Evolutionary conservation across 2,329 filamentous ascomycete genomes (phyloP).

Genomic region (Diaporthe vaccinii): DNA sequence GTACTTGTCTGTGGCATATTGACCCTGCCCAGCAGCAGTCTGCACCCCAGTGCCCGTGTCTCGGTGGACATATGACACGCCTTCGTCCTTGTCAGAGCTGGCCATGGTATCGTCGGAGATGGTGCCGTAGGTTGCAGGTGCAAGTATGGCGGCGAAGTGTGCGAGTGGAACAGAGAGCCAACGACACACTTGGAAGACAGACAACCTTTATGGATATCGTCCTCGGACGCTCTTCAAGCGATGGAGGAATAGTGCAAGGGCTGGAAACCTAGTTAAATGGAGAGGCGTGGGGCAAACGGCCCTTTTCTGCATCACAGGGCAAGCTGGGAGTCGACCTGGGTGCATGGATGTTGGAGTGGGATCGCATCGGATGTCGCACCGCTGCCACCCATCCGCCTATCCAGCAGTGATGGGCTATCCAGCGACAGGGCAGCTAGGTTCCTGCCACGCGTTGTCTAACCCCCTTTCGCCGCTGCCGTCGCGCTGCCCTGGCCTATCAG

Average conservation of each 20-base stretch:
- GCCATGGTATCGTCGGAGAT: constrained; percentile 9
- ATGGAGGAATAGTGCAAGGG: background rate
- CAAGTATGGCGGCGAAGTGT: background rate
- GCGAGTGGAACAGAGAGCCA: background rate
- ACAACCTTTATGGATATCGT: constrained; percentile 11
- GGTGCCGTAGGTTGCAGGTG: background rate
- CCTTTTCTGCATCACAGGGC: constrained; percentile 26
- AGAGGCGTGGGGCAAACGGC: constrained; percentile 28
- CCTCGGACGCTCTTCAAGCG: background rate
- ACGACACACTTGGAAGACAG: background rate
- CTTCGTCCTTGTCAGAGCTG: constrained; percentile 34
- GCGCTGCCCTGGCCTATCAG: constrained; percentile 9
- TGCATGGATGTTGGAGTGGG: constrained; percentile 1
- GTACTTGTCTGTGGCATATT: constrained; percentile 62
- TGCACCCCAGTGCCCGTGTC: constrained; percentile 35
- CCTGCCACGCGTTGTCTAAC: constrained; percentile 24
- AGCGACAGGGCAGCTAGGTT: constrained; percentile 12
- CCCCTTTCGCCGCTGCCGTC: background rate
- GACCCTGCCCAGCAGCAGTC: constrained; percentile 57
- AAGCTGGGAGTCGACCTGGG: constrained; percentile 18
- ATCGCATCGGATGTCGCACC: constrained; percentile 19
- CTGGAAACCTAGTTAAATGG: constrained; percentile 8
- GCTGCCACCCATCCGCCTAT: constrained; percentile 10
- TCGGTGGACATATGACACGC: constrained; percentile 26
- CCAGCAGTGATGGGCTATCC: background rate